Base-by-base conservation (phyloP, 495 filamentous ascomycete genomes). In the Astrothelium subdiscretum region DNA sequence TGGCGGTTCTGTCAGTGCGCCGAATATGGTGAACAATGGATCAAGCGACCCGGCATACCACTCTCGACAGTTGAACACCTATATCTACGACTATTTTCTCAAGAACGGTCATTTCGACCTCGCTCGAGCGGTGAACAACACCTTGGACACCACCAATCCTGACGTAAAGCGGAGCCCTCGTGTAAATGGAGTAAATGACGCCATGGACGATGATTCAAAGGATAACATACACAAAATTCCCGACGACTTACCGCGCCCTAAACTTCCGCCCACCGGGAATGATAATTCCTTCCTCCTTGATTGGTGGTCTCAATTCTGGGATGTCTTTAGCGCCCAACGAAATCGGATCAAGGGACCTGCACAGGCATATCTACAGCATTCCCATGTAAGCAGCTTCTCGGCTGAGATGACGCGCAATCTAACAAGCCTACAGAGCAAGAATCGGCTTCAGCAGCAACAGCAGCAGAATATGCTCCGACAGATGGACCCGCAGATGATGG, bases 231-330 rank as follows among this genome's bases (percentile, higher is more conserved):
- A 87, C 40, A 92, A 92, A 68, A 78, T 79, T 59, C 89, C 88
- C 0, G 81, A 86, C 59, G 92, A 95, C 69, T 79, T 97, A 10
- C 92, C 92, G 10, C 79, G 80, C 0, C 86, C 92, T 11, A 84
- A 81, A 57, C 75, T 91, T 2, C 82, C 85, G 13, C 80, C 73
- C 31, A 79, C 84, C 66, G 78, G 75, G 27, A 76, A 80, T 11
- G 84, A 90, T 20, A 87, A 84, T 18, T 89, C 87, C 29, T 96
- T 97, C 68, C 78, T 98, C 13, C 83, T 88, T 57, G 92, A 97
- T 63, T 98, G 94, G 94, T 98, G 95, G 75, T 88, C 84, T 70
- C 78, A 96, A 35, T 98, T 98, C 73, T 97, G 90, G 91, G 94
- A 97, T 66, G 90, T 97, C 69, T 95, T 86, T 68, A 82, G 81